phyloP scores from a whole-genome alignment of 768 basidiomycete species.

The Porpolomopsis calyptriformis region DNA sequence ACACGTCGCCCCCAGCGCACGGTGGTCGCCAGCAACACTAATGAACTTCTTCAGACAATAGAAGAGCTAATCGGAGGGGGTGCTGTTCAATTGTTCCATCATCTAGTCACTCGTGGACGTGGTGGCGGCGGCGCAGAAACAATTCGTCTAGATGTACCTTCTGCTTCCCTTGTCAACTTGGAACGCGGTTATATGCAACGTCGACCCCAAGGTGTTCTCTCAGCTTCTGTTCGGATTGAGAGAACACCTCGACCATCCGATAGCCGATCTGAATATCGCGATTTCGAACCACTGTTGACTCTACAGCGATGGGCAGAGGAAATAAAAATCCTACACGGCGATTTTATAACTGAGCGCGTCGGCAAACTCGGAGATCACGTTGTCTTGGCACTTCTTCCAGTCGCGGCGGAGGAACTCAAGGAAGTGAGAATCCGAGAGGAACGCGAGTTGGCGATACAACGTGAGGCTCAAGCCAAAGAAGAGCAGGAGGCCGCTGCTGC shows the following conservation, averaged over 20 bases:
- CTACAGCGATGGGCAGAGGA: constrained; percentile 86
- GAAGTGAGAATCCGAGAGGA: constrained; percentile 48
- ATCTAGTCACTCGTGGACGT: constrained; percentile 57
- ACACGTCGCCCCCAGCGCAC: constrained; percentile 50
- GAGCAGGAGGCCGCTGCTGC: constrained; percentile 27
- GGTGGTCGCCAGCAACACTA: constrained; percentile 33
- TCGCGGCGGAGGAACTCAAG: constrained; percentile 57
- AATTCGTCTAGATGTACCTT: constrained; percentile 69
- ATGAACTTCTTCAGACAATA: constrained; percentile 63
- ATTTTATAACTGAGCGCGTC: constrained; percentile 57
- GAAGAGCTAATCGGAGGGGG: constrained; percentile 75
- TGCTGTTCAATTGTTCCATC: constrained; percentile 74
- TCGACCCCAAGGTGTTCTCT: constrained; percentile 34
- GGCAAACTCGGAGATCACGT: constrained; percentile 63
- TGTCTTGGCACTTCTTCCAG: constrained; percentile 64
- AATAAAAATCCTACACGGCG: constrained; percentile 68
- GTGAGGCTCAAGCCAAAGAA: constrained; percentile 30
- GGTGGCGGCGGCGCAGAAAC: constrained; percentile 48
- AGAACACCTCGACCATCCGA: constrained; percentile 32
- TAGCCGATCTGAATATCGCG: constrained; percentile 39
- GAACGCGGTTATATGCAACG: constrained; percentile 44
- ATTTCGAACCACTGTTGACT: constrained; percentile 72
- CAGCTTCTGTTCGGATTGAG: constrained; percentile 57
- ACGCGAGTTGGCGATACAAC: constrained; percentile 34
- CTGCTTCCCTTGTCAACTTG: constrained; percentile 50